Base-by-base conservation (phyloP, 2,329 filamentous ascomycete species). In the Alternaria solani region DNA sequence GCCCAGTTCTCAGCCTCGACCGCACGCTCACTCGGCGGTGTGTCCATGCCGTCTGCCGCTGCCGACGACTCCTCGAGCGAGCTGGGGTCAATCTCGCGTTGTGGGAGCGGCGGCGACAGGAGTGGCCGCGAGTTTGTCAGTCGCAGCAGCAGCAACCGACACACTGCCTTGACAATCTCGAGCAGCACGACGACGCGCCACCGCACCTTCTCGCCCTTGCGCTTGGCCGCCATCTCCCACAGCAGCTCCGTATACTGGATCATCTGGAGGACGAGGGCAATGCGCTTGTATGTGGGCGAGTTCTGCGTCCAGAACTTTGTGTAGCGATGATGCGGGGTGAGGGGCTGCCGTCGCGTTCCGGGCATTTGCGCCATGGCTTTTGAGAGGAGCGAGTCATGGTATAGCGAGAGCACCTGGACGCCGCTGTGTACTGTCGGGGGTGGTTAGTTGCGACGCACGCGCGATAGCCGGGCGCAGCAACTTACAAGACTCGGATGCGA, bases 221-320 rank as follows among this genome's bases (percentile, higher is more conserved):
- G 87, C 80, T 96, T 96, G 28, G 94, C 94, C 28, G 91, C 88
- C 95, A 99, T 99, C 78, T 99, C 95, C 86, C 94, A 95, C n/a
- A 99, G 82, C 30, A 99, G 83, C 80, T 99, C 93, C 0, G 94
- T 97, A 75, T 98, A 98, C 68, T 95, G 91, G 26, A 97, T 91
- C 81, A 96, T 91, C 76, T 96, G 93, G 49, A 99, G 82, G 5
- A 93, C 83, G 65, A 94, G 85, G 41, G 94, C 94, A 55, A 96
- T 88, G 60, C 91, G 87, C 60, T 90, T 88, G 79, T 99, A 99
- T 9, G 92, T 84, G 5, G 85, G 83, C 71, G 86, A 89, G 55
- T 84, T 83, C 49, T 84, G 81, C 18, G 84, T 83, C 85, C 87
- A 89, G 76, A 88, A 89, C 63, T 84, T 84, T 38, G 88, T 89